These are phyloP conservation scores for Lodderomyces elongisporus DNA, from an alignment of 1,139 yeast species.

Conservation along the genomic window DNA sequence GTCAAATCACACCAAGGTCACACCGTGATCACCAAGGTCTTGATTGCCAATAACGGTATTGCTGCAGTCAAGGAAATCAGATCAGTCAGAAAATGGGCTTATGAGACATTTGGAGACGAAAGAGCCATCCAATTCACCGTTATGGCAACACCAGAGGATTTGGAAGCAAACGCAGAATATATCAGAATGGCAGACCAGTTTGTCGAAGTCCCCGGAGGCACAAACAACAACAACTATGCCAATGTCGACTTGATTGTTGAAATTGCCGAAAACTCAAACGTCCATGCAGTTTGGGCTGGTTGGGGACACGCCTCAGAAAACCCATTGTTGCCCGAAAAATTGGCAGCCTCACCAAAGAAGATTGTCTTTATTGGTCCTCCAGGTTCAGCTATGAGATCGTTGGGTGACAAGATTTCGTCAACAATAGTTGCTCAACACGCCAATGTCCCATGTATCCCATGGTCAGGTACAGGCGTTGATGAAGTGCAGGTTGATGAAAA, in stretches of 20 bases:
- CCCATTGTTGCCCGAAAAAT: constrained; percentile 86
- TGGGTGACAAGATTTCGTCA: constrained; percentile 95
- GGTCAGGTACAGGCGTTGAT: constrained; percentile 98
- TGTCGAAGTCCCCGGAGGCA: constrained; percentile 98
- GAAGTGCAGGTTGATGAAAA: constrained; percentile 62
- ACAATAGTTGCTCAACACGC: constrained; percentile 99
- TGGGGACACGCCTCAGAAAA: constrained; percentile 99
- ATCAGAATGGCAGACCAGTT: constrained; percentile 99
- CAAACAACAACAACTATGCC: constrained; percentile 96
- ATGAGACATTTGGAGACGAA: constrained; percentile 95
- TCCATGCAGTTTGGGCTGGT: constrained; percentile 99
- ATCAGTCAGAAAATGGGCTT: constrained; percentile 97
- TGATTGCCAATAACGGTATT: constrained; percentile 97
- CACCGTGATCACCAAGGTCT: constrained; percentile 81
- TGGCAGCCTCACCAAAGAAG: constrained; percentile 85
- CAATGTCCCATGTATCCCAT: constrained; percentile 94
- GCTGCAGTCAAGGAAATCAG: constrained; percentile 98
- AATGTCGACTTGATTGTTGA: constrained; percentile 96
- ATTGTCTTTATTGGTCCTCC: constrained; percentile 97
- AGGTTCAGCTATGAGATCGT: constrained; percentile 97
- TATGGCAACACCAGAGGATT: constrained; percentile 99
- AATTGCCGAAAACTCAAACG: constrained; percentile 92
- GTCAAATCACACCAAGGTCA: constrained; percentile 88
- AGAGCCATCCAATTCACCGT: constrained; percentile 90
- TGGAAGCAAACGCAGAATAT: constrained; percentile 94